phyloP scores from a whole-genome alignment of 352 stramenopile species.

The Globisporangium camurandrum region DNA sequence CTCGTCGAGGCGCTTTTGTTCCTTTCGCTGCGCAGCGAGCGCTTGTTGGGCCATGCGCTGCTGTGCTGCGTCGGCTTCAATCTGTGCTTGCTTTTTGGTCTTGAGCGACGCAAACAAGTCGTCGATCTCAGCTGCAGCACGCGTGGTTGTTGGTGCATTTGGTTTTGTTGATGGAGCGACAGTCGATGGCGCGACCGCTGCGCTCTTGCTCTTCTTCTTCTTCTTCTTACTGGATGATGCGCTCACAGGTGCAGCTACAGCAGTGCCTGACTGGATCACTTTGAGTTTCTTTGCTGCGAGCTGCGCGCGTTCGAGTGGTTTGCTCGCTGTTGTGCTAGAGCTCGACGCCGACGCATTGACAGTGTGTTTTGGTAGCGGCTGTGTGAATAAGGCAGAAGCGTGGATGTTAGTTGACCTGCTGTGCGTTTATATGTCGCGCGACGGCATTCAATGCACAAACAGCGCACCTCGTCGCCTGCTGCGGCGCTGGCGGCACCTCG shows the following conservation, averaged over 20 bases:
- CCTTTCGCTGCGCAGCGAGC: conserved; percentile 33
- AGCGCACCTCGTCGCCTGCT: too few species aligned
- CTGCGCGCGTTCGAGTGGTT: background rate
- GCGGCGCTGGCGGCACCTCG: too few species aligned
- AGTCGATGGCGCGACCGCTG: conserved; percentile 20
- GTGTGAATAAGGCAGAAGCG: too few species aligned
- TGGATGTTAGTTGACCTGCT: too few species aligned
- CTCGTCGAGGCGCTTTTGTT: conserved; percentile 57
- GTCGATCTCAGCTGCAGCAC: conserved; percentile 51
- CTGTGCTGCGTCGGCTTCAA: conserved; percentile 44
- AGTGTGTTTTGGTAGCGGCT: too few species aligned
- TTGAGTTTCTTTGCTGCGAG: background rate
- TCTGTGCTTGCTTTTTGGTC: conserved; percentile 65
- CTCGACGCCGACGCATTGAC: too few species aligned
- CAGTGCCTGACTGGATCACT: too few species aligned
- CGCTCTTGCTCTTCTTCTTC: conserved; percentile 67
- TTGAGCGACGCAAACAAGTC: conserved; percentile 74
- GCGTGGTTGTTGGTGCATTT: conserved; percentile 3
- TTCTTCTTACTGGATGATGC: conserved; percentile 17
- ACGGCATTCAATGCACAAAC: too few species aligned
- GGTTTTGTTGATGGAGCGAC: background rate
- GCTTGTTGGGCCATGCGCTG: conserved; percentile 38
- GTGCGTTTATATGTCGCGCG: too few species aligned
- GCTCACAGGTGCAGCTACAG: too few species aligned
- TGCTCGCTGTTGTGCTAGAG: too few species aligned